Evolutionary conservation across 495 filamentous ascomycete genomes (phyloP).

Genomic region (Aspergillus avenaceus): DNA sequence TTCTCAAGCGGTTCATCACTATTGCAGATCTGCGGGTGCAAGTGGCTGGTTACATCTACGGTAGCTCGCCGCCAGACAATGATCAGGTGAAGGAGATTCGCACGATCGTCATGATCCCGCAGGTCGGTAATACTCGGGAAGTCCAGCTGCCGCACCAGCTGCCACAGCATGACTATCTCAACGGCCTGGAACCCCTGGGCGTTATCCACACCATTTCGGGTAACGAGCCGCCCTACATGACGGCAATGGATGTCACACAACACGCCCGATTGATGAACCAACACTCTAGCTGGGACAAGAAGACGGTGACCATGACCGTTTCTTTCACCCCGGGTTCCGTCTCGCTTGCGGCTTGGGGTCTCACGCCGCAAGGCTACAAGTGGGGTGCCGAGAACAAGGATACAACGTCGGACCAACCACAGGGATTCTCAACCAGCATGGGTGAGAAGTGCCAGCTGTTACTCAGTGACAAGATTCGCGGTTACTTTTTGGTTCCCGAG

Average conservation of each 20-base stretch:
- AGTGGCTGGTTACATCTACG: slow-evolving; percentile 94
- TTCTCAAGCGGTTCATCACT: slow-evolving; percentile 97
- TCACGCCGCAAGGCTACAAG: slow-evolving; percentile 89
- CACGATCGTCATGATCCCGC: slow-evolving; percentile 95
- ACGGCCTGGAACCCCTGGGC: slow-evolving; percentile 84
- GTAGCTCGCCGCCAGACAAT: slow-evolving; percentile 87
- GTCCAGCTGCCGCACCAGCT: slow-evolving; percentile 88
- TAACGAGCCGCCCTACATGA: slow-evolving; percentile 95
- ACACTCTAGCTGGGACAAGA: slow-evolving; percentile 86
- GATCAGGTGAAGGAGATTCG: slow-evolving; percentile 95
- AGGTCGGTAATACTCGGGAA: slow-evolving; percentile 90
- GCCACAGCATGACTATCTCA: slow-evolving; percentile 89
- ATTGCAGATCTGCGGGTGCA: slow-evolving; percentile 97
- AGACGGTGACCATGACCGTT: slow-evolving; percentile 93
- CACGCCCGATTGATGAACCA: slow-evolving; percentile 83
- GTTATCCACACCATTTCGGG: slow-evolving; percentile 94
- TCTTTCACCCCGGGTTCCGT: slow-evolving; percentile 99
- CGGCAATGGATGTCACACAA: slow-evolving; percentile 87
- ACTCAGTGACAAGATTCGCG: slow-evolving; percentile 85
- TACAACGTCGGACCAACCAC: slow-evolving; percentile 81
- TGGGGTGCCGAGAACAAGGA: slow-evolving; percentile 98
- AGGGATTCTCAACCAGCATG: slow-evolving; percentile 88
- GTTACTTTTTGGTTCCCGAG: slow-evolving; percentile 94
- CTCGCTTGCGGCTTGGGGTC: slow-evolving; percentile 85
- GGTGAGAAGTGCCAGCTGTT: slow-evolving; percentile 94